Conservation (phyloP, 257 asterid species). For the Nyctanthes arbortristis region DNA sequence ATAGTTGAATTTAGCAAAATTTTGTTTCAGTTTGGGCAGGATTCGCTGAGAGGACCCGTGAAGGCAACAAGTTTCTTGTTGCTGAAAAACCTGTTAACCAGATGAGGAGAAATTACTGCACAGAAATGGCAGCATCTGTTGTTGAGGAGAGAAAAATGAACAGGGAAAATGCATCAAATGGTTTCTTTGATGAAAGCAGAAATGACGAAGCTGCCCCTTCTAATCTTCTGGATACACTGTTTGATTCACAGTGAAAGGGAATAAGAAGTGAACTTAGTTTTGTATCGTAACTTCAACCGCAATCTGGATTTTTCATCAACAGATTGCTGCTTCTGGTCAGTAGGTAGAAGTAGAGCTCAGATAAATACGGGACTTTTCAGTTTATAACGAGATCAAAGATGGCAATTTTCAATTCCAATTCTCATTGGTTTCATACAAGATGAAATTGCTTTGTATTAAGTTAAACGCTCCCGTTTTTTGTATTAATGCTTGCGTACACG, state of each 20-base stretch:
- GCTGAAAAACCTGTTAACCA: conserved; percentile 73
- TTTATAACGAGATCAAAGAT: background rate
- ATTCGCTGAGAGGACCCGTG: conserved; percentile 89
- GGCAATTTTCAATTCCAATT: background rate
- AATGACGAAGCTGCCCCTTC: conserved; percentile 64
- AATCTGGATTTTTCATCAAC: conserved; percentile 3
- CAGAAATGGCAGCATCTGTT: conserved; percentile 73
- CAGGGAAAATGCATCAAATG: conserved; percentile 55
- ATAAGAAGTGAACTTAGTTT: background rate
- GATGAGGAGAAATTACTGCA: conserved; percentile 46
- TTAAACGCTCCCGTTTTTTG: background rate
- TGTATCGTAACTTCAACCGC: background rate
- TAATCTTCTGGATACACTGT: conserved; percentile 68
- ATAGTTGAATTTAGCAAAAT: too few species aligned
- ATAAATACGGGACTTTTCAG: background rate
- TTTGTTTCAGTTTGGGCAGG: conserved; percentile 90
- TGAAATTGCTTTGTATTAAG: background rate
- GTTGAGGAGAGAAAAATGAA: conserved; percentile 76
- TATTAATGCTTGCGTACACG: background rate
- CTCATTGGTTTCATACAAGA: background rate
- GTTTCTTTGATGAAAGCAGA: conserved; percentile 53
- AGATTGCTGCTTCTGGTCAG: background rate
- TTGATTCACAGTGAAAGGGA: conserved; percentile 39
- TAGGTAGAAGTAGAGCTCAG: background rate
- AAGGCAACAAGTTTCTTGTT: conserved; percentile 86